Base-by-base conservation (phyloP, 805 yeast species). In the Saturnispora dispora region DNA sequence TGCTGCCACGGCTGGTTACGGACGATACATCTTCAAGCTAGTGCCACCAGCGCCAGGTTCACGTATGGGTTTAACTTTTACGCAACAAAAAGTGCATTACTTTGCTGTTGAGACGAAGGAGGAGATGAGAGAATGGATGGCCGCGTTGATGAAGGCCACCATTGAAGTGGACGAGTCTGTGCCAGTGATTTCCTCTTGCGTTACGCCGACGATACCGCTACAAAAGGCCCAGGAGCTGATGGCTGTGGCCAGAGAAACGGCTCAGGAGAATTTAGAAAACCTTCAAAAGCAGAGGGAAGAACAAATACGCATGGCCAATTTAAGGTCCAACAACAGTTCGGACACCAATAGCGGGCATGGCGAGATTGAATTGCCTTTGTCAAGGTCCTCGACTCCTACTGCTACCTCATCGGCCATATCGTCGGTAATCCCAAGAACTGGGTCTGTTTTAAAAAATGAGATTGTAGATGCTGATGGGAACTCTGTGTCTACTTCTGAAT, bases 11-110 rank as follows among this genome's bases (percentile, higher is more conserved):
- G 85, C 96, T 3, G 96, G 97, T 8, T 83, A 86, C 43, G 98
- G 98, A n/a, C 76, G 95, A 40, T 87, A 81, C 63, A 88, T 96
- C 61, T 91, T 93, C 73, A 90, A 90, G 66, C 66, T 93, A 11
- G 80, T 90, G 3, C 99, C 99, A 9, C 99, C 99, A 0, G 96
- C 95, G 2, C 98, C 98, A 0, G 99, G 99, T 0, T 87, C 91
- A 49, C 83, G 84, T 57, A 91, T 90, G 69, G 98, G 98, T 0
- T 78, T 93, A 52, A 90, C 96, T 0, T 93, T 93, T 66, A 93
- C 99, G 0, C 96, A 90, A 57, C 99, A 96, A 28, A 88, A 89
- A 58, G 86, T 89, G 7, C 99, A 93, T 62, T 93, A 85, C 66
- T 93, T 93, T 75, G 97, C 98, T 0, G 96, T 91, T 43, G 97